phyloP scores from a whole-genome alignment of 2,329 filamentous ascomycete genomes.

The Fusarium sterilihyphosum region DNA sequence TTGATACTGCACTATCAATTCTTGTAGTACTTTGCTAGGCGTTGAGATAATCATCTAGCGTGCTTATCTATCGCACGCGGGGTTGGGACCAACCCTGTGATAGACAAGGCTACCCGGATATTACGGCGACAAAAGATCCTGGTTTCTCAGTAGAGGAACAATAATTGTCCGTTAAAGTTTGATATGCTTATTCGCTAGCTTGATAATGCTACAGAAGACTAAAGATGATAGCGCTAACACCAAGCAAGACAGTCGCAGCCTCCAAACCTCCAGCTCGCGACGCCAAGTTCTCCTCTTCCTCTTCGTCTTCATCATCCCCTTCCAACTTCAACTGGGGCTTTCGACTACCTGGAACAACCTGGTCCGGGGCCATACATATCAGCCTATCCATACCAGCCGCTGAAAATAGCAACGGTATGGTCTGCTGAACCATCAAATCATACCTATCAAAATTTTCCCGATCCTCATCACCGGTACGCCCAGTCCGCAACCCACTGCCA shows the following conservation, averaged over 20 bases:
- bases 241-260: not conserved
- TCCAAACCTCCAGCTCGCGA: not conserved
- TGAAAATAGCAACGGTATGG: not conserved
- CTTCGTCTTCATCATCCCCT: not conserved
- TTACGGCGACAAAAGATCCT: not conserved
- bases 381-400: not conserved
- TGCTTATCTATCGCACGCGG: not conserved
- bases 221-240: not conserved
- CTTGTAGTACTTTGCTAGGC: rapidly evolving
- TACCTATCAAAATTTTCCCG: not conserved
- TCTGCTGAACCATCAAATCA: not conserved
- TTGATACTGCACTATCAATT: not conserved
- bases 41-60: not conserved
- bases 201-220: not conserved
- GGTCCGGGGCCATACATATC: not conserved
- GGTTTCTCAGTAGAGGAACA: not conserved
- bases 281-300: not conserved
- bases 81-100: not conserved
- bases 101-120: not conserved
- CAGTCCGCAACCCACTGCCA: rapidly evolving
- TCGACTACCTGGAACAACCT: not conserved
- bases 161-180: not conserved
- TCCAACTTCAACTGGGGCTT: not conserved
- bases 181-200: not conserved
- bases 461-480: not conserved